Evolutionary conservation across 805 yeast species (phyloP).

Genomic region (Candida namnaoensis): DNA sequence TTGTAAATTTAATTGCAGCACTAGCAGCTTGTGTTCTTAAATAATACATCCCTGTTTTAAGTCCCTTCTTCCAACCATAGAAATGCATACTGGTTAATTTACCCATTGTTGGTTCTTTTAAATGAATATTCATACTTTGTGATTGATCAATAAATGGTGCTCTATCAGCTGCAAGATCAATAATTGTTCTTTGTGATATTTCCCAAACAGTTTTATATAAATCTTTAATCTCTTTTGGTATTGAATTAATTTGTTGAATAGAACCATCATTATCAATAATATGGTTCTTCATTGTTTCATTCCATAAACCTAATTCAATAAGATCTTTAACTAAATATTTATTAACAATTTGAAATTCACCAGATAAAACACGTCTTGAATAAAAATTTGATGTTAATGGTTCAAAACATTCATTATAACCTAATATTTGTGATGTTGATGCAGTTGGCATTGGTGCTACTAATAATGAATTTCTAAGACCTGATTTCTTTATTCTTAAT

Average conservation of each 20-base stretch:
- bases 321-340: slow-evolving; percentile 78
- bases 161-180: slow-evolving; percentile 81
- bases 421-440: slow-evolving; percentile 91
- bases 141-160: slow-evolving; percentile 86
- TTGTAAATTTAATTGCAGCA: slow-evolving; percentile 87
- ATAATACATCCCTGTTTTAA: slow-evolving; percentile 96
- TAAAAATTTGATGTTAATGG: slow-evolving; percentile 92
- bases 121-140: slow-evolving; percentile 82
- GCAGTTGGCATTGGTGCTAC: slow-evolving; percentile 99
- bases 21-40: slow-evolving; percentile 95
- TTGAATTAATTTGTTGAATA: slow-evolving; percentile 60
- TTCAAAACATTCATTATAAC: slow-evolving; percentile 92
- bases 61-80: slow-evolving; percentile 95
- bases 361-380: slow-evolving; percentile 83
- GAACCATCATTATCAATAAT: slow-evolving; percentile 80
- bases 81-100: slow-evolving; percentile 94
- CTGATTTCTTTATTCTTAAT: slow-evolving; percentile 46
- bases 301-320: slow-evolving; percentile 79
- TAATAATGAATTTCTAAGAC: slow-evolving; percentile 78
- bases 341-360: slow-evolving; percentile 91
- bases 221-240: slow-evolving; percentile 67
- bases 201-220: slow-evolving; percentile 98
- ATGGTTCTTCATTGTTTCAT: slow-evolving; percentile 64
- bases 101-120: slow-evolving; percentile 86
- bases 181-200: slow-evolving; percentile 73